Evolutionary conservation across 2,329 filamentous ascomycete species (phyloP), one percentile per base, ranked within the genome.

Genomic region (Daldinia eschscholtzii): DNA sequence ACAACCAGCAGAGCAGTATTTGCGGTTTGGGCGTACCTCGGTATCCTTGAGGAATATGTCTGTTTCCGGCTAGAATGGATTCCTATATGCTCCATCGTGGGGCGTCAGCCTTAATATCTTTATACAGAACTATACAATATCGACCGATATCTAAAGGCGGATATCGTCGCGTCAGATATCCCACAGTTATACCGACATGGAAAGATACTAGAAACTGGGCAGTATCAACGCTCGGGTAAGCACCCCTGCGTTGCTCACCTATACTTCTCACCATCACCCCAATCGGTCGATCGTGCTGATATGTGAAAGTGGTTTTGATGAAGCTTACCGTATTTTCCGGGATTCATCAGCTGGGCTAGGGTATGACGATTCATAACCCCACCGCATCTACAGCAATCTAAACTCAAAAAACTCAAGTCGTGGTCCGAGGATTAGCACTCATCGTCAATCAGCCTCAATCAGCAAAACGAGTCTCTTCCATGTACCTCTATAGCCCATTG

Each of bases 321-420:
- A 70, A 57, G 50, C 61, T 67, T 60, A 59, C 63, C 59, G 61
- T 55, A 56, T 56, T 58, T 61, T 55, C 46, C 69, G 64, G 67
- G 70, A 59, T 71, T 65, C 59, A 70, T 67, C 70, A 71, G 70
- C 70, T 65, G 64, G 56, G 50, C 70, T 59, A 59, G 67, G 70
- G 67, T 59, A 30, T 48, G 41, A 53, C 37, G 20, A 39, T 48
- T 59, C 30, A 57, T 42, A 39, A 63, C 70, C 57, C 64, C 64
- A 67, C 67, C n/a, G 52, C 41, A 65, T 67, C 56, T 61, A 52
- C 26, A 52, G 7, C 5, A 64, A 56, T 10, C 55, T 26, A 64
- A 59, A 59, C 30, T 57, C 42, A 48, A 59, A 41, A 64, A 59
- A 59, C 30, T 57, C 42, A 48, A 59, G 46, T 62, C 53, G 64